Conservation (phyloP, 78 protist genomes). For the Tieghemostelium lacteum region DNA sequence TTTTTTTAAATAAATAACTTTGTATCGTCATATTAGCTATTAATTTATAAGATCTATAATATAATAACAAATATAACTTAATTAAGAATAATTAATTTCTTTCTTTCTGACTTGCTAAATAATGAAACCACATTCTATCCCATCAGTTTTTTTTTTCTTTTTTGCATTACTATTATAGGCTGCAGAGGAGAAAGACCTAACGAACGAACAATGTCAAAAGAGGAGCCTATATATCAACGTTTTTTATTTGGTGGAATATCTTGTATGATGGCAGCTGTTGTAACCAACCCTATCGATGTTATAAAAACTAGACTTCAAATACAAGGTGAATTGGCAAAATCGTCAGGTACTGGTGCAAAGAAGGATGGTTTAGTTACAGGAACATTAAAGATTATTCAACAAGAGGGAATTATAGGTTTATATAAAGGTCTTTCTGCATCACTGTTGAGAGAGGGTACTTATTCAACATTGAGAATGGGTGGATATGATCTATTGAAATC, state of each 20-base stretch:
- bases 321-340: slow-evolving; percentile 63
- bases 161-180: no score
- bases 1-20: neutral
- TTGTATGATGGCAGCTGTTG: slow-evolving; percentile 24
- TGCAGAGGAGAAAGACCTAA: no score
- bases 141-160: no score
- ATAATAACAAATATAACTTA: no score
- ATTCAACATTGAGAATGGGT: slow-evolving; percentile 70
- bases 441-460: slow-evolving; percentile 48
- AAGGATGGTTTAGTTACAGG: slow-evolving; percentile 31
- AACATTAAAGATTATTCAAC: slow-evolving; percentile 10
- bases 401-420: slow-evolving; percentile 48
- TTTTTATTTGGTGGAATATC: slow-evolving; percentile 54
- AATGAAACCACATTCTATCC: no score
- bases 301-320: slow-evolving; percentile 77
- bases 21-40: no score
- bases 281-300: slow-evolving; percentile 76
- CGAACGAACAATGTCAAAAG: neutral
- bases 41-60: no score
- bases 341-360: neutral
- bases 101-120: no score
- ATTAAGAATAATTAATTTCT: no score
- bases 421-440: slow-evolving; percentile 74
- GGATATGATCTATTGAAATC: slow-evolving; percentile 52
- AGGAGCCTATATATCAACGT: slow-evolving; percentile 37